These are phyloP conservation scores for Cladosporium sp. DNA, from an alignment of 2,329 filamentous ascomycete genomes.

Conservation along the genomic window DNA sequence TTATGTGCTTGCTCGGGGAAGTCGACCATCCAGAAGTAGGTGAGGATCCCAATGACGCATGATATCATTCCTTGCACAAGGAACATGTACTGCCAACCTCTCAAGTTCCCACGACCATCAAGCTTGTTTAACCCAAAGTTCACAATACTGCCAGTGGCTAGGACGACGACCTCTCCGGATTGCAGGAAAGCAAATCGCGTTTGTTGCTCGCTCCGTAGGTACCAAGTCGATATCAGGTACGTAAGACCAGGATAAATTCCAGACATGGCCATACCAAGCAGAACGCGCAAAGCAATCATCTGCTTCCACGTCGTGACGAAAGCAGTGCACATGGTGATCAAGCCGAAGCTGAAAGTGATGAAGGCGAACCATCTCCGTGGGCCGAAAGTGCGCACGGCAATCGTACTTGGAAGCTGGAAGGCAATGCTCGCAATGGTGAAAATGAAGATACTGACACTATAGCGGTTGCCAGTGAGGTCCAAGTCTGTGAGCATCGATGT, in stretches of 20 bases:
- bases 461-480: constrained; percentile 63
- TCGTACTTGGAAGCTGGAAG: constrained; percentile 68
- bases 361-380: constrained; percentile 63
- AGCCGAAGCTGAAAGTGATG: constrained; percentile 61
- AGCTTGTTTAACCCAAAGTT: constrained; percentile 69
- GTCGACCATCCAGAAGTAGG: constrained; percentile 71
- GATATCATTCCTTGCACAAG: constrained; percentile 65
- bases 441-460: constrained; percentile 70
- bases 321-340: constrained; percentile 67
- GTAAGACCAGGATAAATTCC: constrained; percentile 55
- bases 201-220: constrained; percentile 65
- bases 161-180: constrained; percentile 62
- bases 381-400: constrained; percentile 64
- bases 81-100: constrained; percentile 70
- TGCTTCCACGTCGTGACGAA: constrained; percentile 68
- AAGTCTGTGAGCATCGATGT: constrained; percentile 67
- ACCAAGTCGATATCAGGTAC: constrained; percentile 58
- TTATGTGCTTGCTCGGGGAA: constrained; percentile 63
- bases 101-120: constrained; percentile 55
- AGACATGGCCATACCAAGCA: constrained; percentile 65
- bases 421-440: constrained; percentile 68
- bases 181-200: constrained; percentile 66
- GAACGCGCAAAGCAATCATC: constrained; percentile 66
- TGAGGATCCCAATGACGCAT: constrained; percentile 56
- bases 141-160: constrained; percentile 66